phyloP scores from a whole-genome alignment of 129 eudicot species.

The Dittrichia graveolens region DNA sequence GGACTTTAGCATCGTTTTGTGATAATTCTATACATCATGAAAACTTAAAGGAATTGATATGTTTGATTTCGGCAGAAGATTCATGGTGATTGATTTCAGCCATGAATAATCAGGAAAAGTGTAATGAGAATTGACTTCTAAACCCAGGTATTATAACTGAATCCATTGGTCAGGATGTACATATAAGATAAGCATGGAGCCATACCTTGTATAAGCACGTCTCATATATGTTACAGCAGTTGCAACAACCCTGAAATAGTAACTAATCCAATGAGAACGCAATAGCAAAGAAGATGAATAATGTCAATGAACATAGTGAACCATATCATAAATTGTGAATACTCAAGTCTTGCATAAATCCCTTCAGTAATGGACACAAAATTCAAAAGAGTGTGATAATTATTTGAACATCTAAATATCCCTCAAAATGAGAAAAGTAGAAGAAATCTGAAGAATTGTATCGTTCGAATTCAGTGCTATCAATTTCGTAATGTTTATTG shows the following conservation, averaged over 20 bases:
- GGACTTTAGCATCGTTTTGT: no score
- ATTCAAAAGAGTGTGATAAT: background rate
- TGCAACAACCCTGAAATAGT: slow-evolving; percentile 87
- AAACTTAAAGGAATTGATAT: background rate
- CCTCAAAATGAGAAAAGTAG: background rate
- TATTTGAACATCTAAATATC: slow-evolving; percentile 3
- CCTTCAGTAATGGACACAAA: slow-evolving; percentile 1
- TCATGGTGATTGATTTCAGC: background rate
- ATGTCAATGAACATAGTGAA: slow-evolving; percentile 8
- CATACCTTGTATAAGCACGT: slow-evolving; percentile 83
- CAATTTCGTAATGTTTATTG: slow-evolving; percentile 3
- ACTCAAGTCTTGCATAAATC: background rate
- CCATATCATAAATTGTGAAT: background rate
- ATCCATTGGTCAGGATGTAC: slow-evolving; percentile 3
- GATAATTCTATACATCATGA: background rate
- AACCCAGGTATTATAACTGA: slow-evolving; percentile 8
- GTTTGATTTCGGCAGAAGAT: background rate
- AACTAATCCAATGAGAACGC: slow-evolving; percentile 20
- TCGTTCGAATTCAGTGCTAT: background rate
- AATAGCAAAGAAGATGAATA: background rate
- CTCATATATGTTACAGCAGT: slow-evolving; percentile 98
- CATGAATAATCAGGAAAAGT: background rate
- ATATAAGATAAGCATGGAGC: slow-evolving; percentile 9
- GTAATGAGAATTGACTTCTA: background rate
- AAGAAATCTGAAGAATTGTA: background rate